Evolutionary conservation across 1,139 yeast genomes (phyloP).

Genomic region (Saccharomyces hybrid): DNA sequence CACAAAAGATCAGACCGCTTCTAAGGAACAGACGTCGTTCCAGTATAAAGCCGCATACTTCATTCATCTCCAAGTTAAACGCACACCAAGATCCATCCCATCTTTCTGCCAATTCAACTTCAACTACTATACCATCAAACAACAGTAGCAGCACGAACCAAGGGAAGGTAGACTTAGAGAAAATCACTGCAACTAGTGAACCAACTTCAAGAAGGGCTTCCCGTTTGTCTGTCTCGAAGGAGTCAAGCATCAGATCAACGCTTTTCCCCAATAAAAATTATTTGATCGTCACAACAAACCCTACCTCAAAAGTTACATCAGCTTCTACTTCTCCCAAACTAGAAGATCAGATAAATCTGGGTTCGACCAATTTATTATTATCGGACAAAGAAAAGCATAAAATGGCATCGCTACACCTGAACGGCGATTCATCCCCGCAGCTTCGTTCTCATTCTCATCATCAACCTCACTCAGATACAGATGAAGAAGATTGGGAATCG

Average conservation of each 20-base stretch:
- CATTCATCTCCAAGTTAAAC: conserved; percentile 3
- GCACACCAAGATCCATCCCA: conserved; percentile 3
- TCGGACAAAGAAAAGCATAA: neutral
- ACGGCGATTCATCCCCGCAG: neutral
- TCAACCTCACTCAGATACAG: conserved; percentile 49
- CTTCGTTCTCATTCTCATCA: neutral
- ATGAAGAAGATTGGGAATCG: conserved; percentile 92
- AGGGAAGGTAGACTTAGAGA: conserved; percentile 11
- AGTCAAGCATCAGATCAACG: conserved; percentile 21
- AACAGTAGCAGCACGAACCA: conserved; percentile 1
- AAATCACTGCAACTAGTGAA: conserved; percentile 8
- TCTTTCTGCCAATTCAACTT: neutral
- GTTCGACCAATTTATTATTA: neutral
- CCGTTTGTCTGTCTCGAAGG: conserved; percentile 16
- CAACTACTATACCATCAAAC: neutral
- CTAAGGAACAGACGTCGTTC: conserved; percentile 8
- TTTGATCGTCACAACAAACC: neutral
- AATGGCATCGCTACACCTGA: neutral
- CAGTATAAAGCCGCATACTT: conserved; percentile 5
- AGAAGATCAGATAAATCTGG: neutral
- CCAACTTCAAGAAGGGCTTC: conserved; percentile 15
- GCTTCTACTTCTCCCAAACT: conserved; percentile 2
- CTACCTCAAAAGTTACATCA: neutral
- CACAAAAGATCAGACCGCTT: conserved; percentile 24
- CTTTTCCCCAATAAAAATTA: conserved; percentile 10